Evolutionary conservation across 495 filamentous ascomycete genomes (phyloP), one percentile per base, ranked within the genome.

Genomic region (Annulohypoxylon nitens): DNA sequence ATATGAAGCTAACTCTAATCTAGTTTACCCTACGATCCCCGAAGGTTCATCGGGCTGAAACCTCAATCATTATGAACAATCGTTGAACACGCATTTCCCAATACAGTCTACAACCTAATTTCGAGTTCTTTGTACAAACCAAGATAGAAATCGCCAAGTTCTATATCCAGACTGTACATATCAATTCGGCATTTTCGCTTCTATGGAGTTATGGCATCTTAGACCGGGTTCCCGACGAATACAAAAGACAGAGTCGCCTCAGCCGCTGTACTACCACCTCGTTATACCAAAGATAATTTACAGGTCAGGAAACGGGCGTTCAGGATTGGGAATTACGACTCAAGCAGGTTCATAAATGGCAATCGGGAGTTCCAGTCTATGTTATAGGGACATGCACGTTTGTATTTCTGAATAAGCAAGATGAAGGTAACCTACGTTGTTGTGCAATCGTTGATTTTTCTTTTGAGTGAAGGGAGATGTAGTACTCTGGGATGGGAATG

Each of bases 61-160:
- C 6, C 4, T 48, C 12, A 3, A 30, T 10, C 25, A 47, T 5
- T 11, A 48, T 39, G 14, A 50, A 54, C 36, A 5, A 20, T 37
- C 16, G 33, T 57, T 54, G 48, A 25, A 53, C 33, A 7, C 34
- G 25, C 37, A 12, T 33, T 20, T 37, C 16, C 23, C n/a, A 37
- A 20, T 57, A 88, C 30, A 30, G 30, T 10, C 89, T 10, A 91
- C 91, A 53, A 79, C 86, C 1, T 16, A 16, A 34, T 51, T 63
- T 26, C 41, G n/a, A 36, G 12, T 37, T 33, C 53, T 57, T 57
- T 57, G 53, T 57, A 57, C 9, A 57, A 57, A 57, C 18, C 30
- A n/a, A 25, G 10, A 57, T 20, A 33, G 16, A 36, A 36, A 7
- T 36, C 3, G 3, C 18, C 16, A 2, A 57, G 18, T 37, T 30